Conservation (phyloP, 768 basidiomycete species). For the Russula lepida region DNA sequence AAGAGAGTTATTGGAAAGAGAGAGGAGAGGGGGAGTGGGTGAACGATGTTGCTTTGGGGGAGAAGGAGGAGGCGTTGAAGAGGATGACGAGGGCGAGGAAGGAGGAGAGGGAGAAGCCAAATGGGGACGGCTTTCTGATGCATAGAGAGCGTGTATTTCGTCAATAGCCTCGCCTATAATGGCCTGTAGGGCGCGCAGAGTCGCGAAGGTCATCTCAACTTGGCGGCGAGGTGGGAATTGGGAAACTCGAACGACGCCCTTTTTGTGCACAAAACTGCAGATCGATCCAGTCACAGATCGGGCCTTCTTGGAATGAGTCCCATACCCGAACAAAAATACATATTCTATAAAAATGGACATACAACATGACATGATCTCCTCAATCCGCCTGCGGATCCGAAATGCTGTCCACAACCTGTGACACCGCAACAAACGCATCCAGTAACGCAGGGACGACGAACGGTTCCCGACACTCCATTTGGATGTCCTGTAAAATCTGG, state of each 20-base stretch:
- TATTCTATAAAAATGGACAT: not conserved
- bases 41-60: slow-evolving; percentile 12
- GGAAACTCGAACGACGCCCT: not conserved
- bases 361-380: not conserved
- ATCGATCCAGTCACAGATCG: slow-evolving; percentile 1
- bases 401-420: slow-evolving; percentile 21
- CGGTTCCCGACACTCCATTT: slow-evolving; percentile 23
- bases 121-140: not conserved
- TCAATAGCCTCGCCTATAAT: slow-evolving; percentile 21
- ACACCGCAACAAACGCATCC: slow-evolving; percentile 27
- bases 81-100: not conserved
- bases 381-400: not conserved
- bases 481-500: slow-evolving; percentile 12
- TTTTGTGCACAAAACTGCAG: not conserved
- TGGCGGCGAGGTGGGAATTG: not conserved
- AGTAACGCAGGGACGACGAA: slow-evolving; percentile 29
- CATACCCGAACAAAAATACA: not conserved
- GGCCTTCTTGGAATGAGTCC: not conserved
- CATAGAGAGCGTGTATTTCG: slow-evolving; percentile 19
- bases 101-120: not conserved
- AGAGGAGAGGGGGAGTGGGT: slow-evolving; percentile 18
- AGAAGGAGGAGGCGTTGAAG: not conserved
- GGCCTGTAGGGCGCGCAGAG: slow-evolving; percentile 20
- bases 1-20: slow-evolving; percentile 7
- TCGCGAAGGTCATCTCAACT: slow-evolving; percentile 19